Evolutionary conservation across 78 protist genomes (phyloP).

Genomic region (Dictyostelium purpureum): DNA sequence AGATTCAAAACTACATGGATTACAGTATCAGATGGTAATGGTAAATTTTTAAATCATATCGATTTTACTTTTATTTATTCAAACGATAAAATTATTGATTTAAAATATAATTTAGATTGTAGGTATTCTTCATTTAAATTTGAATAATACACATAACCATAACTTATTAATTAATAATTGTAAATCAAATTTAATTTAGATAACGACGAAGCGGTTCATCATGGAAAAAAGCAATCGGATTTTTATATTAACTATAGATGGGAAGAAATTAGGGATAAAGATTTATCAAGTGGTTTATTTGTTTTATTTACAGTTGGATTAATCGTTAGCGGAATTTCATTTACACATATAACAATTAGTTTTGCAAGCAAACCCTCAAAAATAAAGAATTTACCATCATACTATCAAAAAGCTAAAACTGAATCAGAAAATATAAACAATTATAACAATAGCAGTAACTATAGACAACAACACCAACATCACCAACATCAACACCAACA

Average conservation of each 20-base stretch:
- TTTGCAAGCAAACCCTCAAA: neutral
- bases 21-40: conserved; percentile 49
- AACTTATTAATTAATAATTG: too few species aligned
- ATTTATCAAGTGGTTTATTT: conserved; percentile 28
- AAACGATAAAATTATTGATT: conserved; percentile 54
- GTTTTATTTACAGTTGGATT: conserved; percentile 57
- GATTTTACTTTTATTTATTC: conserved; percentile 44
- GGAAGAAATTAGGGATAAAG: conserved; percentile 54
- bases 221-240: conserved; percentile 39
- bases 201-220: conserved; percentile 63
- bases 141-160: neutral
- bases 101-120: conserved; percentile 60
- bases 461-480: neutral
- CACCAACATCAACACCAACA: conserved; percentile 39
- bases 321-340: conserved; percentile 6
- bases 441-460: neutral
- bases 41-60: conserved; percentile 65
- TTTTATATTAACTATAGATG: conserved; percentile 61
- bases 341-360: conserved; percentile 1
- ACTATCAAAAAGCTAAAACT: neutral
- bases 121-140: neutral
- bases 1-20: conserved; percentile 63
- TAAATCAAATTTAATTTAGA: neutral
- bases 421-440: neutral
- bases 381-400: neutral